phyloP scores from a whole-genome alignment of 2,329 filamentous ascomycete genomes.

The Colletotrichum godetiae region DNA sequence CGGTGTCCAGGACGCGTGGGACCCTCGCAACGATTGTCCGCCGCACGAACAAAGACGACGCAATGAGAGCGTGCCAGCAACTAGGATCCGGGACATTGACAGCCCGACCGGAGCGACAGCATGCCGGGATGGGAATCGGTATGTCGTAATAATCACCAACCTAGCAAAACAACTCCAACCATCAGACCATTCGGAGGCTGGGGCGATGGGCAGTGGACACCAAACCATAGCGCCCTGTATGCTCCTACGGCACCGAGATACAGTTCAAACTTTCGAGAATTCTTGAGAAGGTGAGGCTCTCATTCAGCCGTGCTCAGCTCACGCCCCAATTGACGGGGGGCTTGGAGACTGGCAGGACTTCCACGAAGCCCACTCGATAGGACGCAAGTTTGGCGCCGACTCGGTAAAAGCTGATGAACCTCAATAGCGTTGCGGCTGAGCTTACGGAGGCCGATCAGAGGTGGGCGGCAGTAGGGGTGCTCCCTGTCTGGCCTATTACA shows the following conservation, averaged over 20 bases:
- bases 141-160: neutral
- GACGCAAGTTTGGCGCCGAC: neutral
- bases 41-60: neutral
- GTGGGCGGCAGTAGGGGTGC: constrained; percentile 23
- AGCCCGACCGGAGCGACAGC: neutral
- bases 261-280: neutral
- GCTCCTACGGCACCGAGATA: neutral
- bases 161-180: neutral
- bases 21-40: neutral
- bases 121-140: neutral
- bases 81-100: neutral
- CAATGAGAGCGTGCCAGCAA: neutral
- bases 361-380: neutral
- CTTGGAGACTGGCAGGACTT: neutral
- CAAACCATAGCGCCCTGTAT: neutral
- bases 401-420: constrained; percentile 6
- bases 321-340: neutral
- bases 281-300: neutral
- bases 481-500: constrained; percentile 24
- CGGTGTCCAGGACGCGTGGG: neutral
- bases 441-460: constrained; percentile 18
- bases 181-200: neutral
- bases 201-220: neutral
- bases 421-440: constrained; percentile 30
- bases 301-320: neutral